Percentiles rank a stretch among this genome's conserved stretches.
phyloP scores from a whole-genome alignment of 2,329 filamentous ascomycete species.

The Fusarium cyanostomum region DNA sequence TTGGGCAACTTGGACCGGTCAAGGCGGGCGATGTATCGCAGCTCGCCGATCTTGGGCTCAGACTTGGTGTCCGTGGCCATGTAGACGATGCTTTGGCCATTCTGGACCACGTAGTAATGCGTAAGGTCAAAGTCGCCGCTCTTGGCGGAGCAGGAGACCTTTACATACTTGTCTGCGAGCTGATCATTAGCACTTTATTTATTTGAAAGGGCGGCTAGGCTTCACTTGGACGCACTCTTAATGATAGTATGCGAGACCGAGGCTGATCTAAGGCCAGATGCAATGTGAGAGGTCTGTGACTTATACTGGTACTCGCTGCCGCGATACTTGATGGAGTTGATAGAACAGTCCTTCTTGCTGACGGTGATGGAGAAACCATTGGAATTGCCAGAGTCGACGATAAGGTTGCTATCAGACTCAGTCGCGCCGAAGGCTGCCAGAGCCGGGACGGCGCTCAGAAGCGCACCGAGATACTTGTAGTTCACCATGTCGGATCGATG shows the following conservation, averaged over 20 bases:
- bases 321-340: conserved; percentile 69
- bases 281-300: conserved; percentile 51
- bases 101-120: conserved; percentile 70
- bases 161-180: conserved; percentile 58
- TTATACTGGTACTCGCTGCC: conserved; percentile 67
- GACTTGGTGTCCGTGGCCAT: conserved; percentile 70
- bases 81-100: conserved; percentile 68
- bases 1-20: conserved; percentile 59
- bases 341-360: conserved; percentile 65
- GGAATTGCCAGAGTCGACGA: conserved; percentile 58
- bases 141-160: conserved; percentile 67
- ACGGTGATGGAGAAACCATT: conserved; percentile 63
- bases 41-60: conserved; percentile 65
- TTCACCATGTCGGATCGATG: conserved; percentile 31
- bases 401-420: conserved; percentile 52
- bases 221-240: conserved; percentile 33
- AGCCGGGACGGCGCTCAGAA: conserved; percentile 43
- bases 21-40: conserved; percentile 72
- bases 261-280: conserved; percentile 57
- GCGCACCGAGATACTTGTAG: conserved; percentile 40
- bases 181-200: not conserved
- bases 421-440: conserved; percentile 56
- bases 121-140: conserved; percentile 59
- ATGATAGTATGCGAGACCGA: conserved; percentile 61
- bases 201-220: not conserved